These are phyloP conservation scores for Sugiyamaella paludigena DNA, from an alignment of 1,139 yeast species.

Conservation along the genomic window DNA sequence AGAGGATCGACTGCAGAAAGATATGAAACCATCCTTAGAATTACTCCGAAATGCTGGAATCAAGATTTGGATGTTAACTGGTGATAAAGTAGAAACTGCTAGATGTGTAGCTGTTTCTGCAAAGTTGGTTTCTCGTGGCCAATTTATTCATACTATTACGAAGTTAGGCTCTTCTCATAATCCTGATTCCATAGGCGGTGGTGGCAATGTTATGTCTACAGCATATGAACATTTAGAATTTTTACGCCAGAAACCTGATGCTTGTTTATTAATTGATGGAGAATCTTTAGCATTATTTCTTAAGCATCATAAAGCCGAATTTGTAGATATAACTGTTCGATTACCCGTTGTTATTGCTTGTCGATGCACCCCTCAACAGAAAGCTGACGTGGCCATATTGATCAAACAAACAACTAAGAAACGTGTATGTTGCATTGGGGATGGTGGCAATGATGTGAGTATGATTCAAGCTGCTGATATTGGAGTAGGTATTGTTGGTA, in stretches of 20 bases:
- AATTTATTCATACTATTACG: constrained; percentile 83
- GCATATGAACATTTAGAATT: constrained; percentile 77
- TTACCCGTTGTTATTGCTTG: constrained; percentile 96
- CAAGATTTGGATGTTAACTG: constrained; percentile 98
- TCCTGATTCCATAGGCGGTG: constrained; percentile 20
- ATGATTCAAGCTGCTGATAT: constrained; percentile 99
- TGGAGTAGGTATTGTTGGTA: constrained; percentile 98
- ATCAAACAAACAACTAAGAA: constrained; percentile 79
- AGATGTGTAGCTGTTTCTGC: constrained; percentile 95
- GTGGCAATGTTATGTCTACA: constrained; percentile 11
- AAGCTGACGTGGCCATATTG: constrained; percentile 86
- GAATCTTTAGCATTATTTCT: constrained; percentile 76
- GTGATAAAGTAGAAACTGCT: constrained; percentile 98
- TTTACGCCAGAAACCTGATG: constrained; percentile 59
- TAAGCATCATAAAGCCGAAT: constrained; percentile 62
- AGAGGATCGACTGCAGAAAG: constrained; percentile 88
- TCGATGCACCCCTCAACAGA: constrained; percentile 98
- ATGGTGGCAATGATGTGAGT: constrained; percentile 98
- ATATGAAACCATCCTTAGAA: constrained; percentile 90
- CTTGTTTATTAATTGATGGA: constrained; percentile 90
- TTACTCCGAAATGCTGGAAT: constrained; percentile 92
- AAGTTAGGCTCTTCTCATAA: constrained; percentile 44
- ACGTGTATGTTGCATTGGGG: constrained; percentile 96
- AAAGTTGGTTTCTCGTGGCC: constrained; percentile 87
- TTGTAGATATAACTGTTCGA: constrained; percentile 69